Conservation (phyloP, 1,284 basidiomycete species). For the Wolfiporia cocos region DNA sequence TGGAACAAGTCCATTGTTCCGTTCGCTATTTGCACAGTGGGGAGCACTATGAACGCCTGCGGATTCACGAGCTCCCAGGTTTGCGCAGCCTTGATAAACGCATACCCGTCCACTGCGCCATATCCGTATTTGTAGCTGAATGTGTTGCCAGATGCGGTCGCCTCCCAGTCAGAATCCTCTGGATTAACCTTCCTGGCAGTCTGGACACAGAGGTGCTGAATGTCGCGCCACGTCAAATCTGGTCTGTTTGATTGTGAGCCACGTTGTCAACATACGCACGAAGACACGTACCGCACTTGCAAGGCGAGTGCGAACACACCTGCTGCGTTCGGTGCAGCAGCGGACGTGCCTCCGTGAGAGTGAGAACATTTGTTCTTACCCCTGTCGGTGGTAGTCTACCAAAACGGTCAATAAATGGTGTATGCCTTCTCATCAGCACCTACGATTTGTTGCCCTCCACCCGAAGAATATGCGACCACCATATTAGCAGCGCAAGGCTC, state of each 20-base stretch:
- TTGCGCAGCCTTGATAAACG: constrained; percentile 78
- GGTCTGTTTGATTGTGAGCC: constrained; percentile 42
- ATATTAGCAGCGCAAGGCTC: constrained; percentile 97
- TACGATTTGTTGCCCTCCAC: constrained; percentile 90
- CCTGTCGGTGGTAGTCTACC: constrained; percentile 90
- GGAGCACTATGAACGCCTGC: constrained; percentile 84
- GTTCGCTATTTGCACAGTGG: constrained; percentile 60
- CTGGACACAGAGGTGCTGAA: constrained; percentile 87
- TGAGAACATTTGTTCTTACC: constrained; percentile 82
- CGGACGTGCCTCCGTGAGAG: constrained; percentile 93
- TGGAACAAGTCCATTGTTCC: constrained; percentile 55
- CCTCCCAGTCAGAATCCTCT: constrained; percentile 94
- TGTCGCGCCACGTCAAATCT: constrained; percentile 94
- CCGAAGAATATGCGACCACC: constrained; percentile 94
- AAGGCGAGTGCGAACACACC: constrained; percentile 89
- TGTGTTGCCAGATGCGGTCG: constrained; percentile 68
- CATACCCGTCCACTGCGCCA: constrained; percentile 83
- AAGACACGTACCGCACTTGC: constrained; percentile 70
- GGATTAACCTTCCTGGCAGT: constrained; percentile 80
- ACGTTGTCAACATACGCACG: background rate
- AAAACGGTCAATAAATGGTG: constrained; percentile 5
- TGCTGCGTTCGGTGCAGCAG: constrained; percentile 93
- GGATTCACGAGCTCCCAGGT: constrained; percentile 89
- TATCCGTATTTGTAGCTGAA: constrained; percentile 99
- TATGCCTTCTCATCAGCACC: no score